Evolutionary conservation across 805 yeast species (phyloP).

Genomic region (Hanseniaspora valbyensis): DNA sequence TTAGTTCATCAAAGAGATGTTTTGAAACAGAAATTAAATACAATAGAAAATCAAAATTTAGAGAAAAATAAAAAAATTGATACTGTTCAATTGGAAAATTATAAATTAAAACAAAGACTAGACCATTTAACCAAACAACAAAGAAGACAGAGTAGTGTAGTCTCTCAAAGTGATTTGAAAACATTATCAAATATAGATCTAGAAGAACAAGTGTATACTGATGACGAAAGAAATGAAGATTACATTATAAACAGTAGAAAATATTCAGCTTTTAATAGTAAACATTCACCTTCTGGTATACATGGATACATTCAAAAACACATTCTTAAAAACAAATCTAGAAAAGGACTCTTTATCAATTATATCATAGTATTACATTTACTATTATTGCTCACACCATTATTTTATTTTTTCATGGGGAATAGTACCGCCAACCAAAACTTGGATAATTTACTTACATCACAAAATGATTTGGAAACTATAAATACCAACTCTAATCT

Average conservation of each 20-base stretch:
- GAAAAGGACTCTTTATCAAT: constrained; percentile 3
- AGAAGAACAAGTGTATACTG: neutral
- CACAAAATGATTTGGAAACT: no score
- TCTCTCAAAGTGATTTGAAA: neutral
- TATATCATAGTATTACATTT: constrained; percentile 9
- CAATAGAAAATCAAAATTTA: neutral
- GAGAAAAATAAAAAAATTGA: neutral
- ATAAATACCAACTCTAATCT: neutral
- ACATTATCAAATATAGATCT: constrained; percentile 1
- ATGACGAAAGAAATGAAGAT: neutral
- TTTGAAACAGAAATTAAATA: constrained; percentile 9
- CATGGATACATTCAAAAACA: constrained; percentile 1
- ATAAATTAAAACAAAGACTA: constrained; percentile 4
- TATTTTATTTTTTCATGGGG: neutral
- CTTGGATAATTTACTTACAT: no score
- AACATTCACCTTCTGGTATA: neutral
- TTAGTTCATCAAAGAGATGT: constrained; percentile 11
- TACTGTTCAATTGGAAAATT: neutral
- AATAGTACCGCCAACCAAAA: no score
- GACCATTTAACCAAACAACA: neutral
- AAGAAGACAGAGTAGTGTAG: neutral
- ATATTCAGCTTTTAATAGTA: neutral
- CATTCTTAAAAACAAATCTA: neutral
- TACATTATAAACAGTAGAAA: constrained; percentile 4
- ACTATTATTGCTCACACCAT: neutral